Conservation (phyloP, 176 grass and related monocot species). For the Cocos nucifera region DNA sequence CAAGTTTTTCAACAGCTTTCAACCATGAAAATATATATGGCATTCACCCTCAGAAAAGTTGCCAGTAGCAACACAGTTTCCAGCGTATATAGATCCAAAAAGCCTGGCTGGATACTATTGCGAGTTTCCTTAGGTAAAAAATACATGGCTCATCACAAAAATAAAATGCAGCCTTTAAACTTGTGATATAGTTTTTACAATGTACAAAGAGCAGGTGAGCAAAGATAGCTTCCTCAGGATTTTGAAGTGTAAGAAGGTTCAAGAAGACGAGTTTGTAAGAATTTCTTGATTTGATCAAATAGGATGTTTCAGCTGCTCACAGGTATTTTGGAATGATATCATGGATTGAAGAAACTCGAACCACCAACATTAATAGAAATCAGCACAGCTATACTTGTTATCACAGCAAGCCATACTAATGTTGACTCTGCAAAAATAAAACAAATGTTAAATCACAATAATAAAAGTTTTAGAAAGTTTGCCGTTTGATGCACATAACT, state of each 20-base stretch:
- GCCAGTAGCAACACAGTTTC: too few relatives aligned
- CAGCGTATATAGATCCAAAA: too few relatives aligned
- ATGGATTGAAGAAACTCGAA: slow-evolving; percentile 84
- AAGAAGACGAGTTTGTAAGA: background rate
- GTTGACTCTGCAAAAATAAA: slow-evolving; percentile 41
- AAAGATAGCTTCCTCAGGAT: background rate
- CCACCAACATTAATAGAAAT: slow-evolving; percentile 58
- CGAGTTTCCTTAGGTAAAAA: too few relatives aligned
- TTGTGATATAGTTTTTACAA: too few relatives aligned
- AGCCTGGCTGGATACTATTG: too few relatives aligned
- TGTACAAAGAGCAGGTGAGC: too few relatives aligned
- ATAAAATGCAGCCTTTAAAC: too few relatives aligned
- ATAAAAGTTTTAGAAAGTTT: too few relatives aligned
- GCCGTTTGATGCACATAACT: background rate
- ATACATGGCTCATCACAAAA: too few relatives aligned
- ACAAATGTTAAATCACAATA: background rate
- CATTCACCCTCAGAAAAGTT: too few relatives aligned
- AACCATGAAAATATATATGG: too few relatives aligned
- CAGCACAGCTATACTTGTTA: slow-evolving; percentile 54
- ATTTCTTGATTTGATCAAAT: slow-evolving; percentile 8
- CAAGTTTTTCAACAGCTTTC: too few relatives aligned
- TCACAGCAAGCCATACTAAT: slow-evolving; percentile 66
- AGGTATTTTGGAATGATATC: background rate
- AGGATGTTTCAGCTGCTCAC: background rate
- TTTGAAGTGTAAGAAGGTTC: slow-evolving; percentile 2